Conservation (phyloP, 2,329 filamentous ascomycete species). For the Xylaria sp. region DNA sequence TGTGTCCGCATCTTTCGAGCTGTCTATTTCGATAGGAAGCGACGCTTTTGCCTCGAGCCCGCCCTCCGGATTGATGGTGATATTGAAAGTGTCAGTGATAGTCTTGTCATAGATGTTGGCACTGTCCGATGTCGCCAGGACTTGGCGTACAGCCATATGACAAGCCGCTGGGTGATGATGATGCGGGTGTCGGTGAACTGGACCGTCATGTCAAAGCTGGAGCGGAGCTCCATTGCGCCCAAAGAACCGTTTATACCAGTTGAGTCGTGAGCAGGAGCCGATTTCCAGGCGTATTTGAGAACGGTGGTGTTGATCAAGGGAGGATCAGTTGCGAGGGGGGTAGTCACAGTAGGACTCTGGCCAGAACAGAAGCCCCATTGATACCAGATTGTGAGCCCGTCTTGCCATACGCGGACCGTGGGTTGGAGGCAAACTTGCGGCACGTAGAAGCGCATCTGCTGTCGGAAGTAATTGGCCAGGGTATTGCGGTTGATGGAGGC, state of each 20-base stretch:
- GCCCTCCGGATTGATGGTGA: background rate
- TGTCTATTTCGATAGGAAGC: background rate
- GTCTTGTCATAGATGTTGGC: background rate
- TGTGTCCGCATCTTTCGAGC: background rate
- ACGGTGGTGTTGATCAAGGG: no score
- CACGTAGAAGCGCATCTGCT: no score
- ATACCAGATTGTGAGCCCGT: no score
- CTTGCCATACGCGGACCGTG: no score
- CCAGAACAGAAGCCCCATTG: no score
- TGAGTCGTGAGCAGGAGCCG: no score
- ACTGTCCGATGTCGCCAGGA: background rate
- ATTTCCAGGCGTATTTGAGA: no score
- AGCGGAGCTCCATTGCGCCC: no score
- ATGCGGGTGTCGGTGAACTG: background rate
- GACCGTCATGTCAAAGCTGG: background rate
- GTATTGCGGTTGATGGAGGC: slow-evolving; percentile 10
- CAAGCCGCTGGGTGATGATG: background rate
- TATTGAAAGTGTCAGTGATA: background rate
- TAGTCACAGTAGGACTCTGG: no score
- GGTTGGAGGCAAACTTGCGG: no score
- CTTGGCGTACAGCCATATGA: background rate
- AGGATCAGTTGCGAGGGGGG: no score
- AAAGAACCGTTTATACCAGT: no score
- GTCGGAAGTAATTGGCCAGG: background rate
- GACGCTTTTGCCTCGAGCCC: background rate